Evolutionary conservation across 1,284 basidiomycete species (phyloP).

Genomic region (Afroboletus lepidellus): DNA sequence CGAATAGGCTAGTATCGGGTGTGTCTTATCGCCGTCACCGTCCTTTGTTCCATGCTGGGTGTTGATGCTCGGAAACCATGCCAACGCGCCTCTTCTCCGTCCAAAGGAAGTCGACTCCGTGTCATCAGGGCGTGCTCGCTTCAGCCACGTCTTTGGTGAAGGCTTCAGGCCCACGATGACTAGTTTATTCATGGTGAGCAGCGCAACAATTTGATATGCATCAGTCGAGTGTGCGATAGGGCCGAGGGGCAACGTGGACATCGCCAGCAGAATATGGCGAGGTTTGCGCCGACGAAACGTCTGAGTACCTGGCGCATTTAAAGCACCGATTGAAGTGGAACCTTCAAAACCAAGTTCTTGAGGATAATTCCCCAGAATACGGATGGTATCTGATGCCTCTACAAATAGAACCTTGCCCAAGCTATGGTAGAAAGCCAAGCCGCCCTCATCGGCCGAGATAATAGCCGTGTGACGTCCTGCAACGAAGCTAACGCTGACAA

Average conservation of each 20-base stretch:
- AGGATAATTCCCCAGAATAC: conserved; percentile 91
- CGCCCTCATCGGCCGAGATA: conserved; percentile 87
- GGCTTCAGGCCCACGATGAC: conserved; percentile 94
- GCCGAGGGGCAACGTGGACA: conserved; percentile 84
- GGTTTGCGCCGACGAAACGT: conserved; percentile 42
- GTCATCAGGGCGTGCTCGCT: conserved; percentile 61
- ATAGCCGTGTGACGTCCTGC: conserved; percentile 92
- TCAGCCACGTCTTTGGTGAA: conserved; percentile 90
- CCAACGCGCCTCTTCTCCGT: conserved; percentile 59
- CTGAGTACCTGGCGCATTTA: conserved; percentile 8
- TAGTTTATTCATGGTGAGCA: conserved; percentile 88
- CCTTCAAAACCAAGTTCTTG: conserved; percentile 38
- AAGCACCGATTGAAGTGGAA: conserved; percentile 11
- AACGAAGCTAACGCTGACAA: conserved; percentile 88
- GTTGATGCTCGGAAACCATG: conserved; percentile 74
- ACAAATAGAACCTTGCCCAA: conserved; percentile 95
- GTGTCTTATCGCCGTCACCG: conserved; percentile 26
- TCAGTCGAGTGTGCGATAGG: conserved; percentile 77
- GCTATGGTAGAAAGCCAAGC: conserved; percentile 94
- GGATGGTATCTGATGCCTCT: conserved; percentile 91
- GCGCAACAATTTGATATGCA: conserved; percentile 78
- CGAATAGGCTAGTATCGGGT: conserved; percentile 76
- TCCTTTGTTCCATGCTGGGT: conserved; percentile 26
- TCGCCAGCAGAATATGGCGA: conserved; percentile 69
- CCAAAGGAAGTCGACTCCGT: conserved; percentile 43